phyloP scores from a whole-genome alignment of 2,329 filamentous ascomycete genomes.

The Didymella lethalis region DNA sequence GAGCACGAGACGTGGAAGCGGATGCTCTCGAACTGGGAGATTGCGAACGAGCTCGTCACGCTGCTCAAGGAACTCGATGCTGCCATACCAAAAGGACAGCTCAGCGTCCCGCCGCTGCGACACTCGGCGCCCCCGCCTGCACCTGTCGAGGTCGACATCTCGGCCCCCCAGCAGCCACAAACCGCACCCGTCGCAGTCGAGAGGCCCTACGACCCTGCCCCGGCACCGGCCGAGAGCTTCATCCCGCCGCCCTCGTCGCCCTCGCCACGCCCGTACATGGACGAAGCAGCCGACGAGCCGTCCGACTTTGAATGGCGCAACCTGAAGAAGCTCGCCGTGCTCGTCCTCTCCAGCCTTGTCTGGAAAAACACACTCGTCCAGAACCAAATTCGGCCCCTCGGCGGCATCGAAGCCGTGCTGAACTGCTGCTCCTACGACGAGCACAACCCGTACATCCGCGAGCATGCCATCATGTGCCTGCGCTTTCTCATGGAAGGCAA shows the following conservation, averaged over 20 bases:
- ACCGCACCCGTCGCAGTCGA: constrained; percentile 63
- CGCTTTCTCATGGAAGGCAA: constrained; percentile 72
- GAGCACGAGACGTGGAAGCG: constrained; percentile 84
- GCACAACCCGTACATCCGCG: constrained; percentile 92
- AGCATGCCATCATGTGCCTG: constrained; percentile 69
- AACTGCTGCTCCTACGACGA: constrained; percentile 92
- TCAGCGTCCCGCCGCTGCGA: constrained; percentile 66
- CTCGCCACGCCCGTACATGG: constrained; percentile 57
- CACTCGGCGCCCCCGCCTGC: constrained; percentile 45
- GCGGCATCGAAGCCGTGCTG: constrained; percentile 85
- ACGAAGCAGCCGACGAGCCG: constrained; percentile 63
- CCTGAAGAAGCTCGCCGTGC: constrained; percentile 90
- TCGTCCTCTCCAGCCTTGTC: constrained; percentile 86
- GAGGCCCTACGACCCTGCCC: constrained; percentile 67
- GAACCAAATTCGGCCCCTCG: constrained; percentile 82
- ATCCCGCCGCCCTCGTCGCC: constrained; percentile 45
- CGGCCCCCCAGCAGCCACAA: constrained; percentile 12
- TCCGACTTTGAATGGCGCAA: constrained; percentile 77
- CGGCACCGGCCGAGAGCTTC: constrained; percentile 56
- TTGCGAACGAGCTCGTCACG: constrained; percentile 86
- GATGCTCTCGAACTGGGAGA: constrained; percentile 90
- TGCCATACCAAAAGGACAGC: constrained; percentile 74
- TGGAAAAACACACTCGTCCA: constrained; percentile 88
- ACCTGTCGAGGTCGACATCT: constrained; percentile 27
- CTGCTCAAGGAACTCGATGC: constrained; percentile 86